These are phyloP conservation scores for Pholiota adiposa DNA, from an alignment of 1,284 basidiomycete genomes.

Conservation along the genomic window DNA sequence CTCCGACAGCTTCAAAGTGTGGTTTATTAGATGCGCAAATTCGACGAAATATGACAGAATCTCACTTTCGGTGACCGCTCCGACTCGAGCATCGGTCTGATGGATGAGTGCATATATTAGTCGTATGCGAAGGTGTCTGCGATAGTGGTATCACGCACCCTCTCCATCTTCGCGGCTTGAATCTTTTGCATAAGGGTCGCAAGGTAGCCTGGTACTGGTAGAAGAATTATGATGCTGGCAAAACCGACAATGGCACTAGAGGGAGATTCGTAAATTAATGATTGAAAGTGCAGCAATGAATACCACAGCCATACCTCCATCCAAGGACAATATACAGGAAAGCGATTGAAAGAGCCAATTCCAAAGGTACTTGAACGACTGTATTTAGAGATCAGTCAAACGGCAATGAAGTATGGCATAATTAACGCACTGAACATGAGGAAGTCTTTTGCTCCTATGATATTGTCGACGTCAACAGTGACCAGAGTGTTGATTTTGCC, in stretches of 20 bases:
- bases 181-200: slow-evolving; percentile 33
- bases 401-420: neutral
- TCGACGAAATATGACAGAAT: neutral
- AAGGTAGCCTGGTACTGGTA: slow-evolving; percentile 52
- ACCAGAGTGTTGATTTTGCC: slow-evolving; percentile 63
- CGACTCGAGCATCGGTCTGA: slow-evolving; percentile 49
- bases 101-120: neutral
- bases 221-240: slow-evolving; percentile 45
- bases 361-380: slow-evolving; percentile 37
- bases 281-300: no score
- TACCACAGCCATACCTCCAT: slow-evolving; percentile 30
- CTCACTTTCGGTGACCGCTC: slow-evolving; percentile 53
- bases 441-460: slow-evolving; percentile 44
- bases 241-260: slow-evolving; percentile 57
- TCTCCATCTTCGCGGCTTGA: slow-evolving; percentile 28
- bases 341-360: slow-evolving; percentile 33
- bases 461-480: slow-evolving; percentile 49
- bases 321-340: slow-evolving; percentile 34
- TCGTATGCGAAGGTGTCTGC: neutral
- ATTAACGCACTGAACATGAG: slow-evolving; percentile 30
- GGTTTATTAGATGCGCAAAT: neutral
- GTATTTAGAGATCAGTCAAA: neutral
- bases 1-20: slow-evolving; percentile 41
- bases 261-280: no score
- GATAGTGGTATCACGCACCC: slow-evolving; percentile 32